These are phyloP conservation scores for Straminergon stramineum DNA, from an alignment of 225 moss, liverwort and hornwort genomes.

Conservation along the genomic window DNA sequence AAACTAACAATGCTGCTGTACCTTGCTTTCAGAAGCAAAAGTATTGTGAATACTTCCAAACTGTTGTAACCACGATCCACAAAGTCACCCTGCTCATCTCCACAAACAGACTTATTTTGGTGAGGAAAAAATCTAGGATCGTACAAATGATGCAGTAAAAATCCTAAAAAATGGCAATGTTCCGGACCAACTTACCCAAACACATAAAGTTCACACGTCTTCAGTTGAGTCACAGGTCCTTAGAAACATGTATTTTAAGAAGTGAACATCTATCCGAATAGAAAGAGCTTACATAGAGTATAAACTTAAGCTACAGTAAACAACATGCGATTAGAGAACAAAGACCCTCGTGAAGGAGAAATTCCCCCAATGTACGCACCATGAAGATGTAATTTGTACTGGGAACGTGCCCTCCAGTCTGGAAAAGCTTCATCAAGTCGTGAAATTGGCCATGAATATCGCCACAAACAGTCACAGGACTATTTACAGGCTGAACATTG, in stretches of 20 bases:
- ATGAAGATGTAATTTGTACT: conserved; percentile 98
- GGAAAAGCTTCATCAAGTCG: conserved; percentile 99
- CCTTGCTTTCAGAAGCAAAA: conserved; percentile 99
- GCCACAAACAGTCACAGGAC: conserved; percentile 99
- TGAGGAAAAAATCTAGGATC: conserved; percentile 2
- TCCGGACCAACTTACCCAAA: not conserved
- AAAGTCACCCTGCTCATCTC: conserved; percentile 82
- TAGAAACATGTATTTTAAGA: not conserved
- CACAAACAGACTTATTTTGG: not conserved
- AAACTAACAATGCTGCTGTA: not conserved
- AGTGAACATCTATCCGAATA: not conserved
- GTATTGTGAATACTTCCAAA: conserved; percentile 98
- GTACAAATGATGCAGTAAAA: not conserved
- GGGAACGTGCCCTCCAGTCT: conserved; percentile 98
- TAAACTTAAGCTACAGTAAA: not conserved
- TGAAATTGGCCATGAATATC: conserved; percentile 99
- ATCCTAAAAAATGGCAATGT: not conserved
- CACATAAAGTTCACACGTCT: not conserved
- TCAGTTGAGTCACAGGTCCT: not conserved
- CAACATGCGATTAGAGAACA: not conserved
- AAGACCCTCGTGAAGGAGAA: not conserved
- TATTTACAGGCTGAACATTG: conserved; percentile 99
- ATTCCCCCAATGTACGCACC: conserved; percentile 29
- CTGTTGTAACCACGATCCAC: conserved; percentile 99
- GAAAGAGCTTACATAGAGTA: not conserved